A percentile compares a stretch with the other conserved stretches of the same genome.
Conservation (phyloP, 2,329 filamentous ascomycete genomes). For the Diaporthe sp. region DNA sequence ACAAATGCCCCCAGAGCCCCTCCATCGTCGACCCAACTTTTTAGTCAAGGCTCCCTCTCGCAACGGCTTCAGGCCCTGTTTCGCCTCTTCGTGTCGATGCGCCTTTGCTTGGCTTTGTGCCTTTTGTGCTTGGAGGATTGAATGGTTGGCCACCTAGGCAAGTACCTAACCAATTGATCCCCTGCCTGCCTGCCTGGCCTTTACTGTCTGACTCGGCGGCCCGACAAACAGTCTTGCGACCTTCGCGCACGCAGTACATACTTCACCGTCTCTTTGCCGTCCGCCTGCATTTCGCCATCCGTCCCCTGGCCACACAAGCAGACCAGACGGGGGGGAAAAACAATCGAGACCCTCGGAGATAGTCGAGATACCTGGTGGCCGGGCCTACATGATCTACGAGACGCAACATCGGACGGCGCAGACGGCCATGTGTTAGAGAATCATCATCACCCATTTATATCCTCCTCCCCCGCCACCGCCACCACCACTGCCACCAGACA, state of each 20-base stretch:
- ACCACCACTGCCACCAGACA: background rate
- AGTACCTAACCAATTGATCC: background rate
- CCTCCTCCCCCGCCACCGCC: background rate
- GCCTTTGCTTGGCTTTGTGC: constrained; percentile 18
- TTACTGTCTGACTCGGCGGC: constrained; percentile 13
- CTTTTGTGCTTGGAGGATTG: background rate
- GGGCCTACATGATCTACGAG: background rate
- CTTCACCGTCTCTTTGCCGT: background rate
- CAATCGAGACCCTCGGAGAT: too few relatives aligned
- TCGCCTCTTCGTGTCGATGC: background rate
- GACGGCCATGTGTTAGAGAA: constrained; percentile 6
- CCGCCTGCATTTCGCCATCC: background rate
- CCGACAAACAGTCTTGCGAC: too few relatives aligned
- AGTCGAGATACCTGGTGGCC: too few relatives aligned
- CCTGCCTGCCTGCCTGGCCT: background rate
- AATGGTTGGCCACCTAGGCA: too few relatives aligned
- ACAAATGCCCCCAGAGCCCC: background rate
- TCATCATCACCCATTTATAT: background rate
- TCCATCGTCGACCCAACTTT: constrained; percentile 17
- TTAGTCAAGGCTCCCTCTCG: background rate
- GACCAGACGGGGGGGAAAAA: background rate
- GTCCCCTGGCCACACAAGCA: background rate
- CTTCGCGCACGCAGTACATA: too few relatives aligned
- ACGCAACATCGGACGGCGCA: background rate
- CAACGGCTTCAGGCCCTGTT: background rate